Base-by-base conservation (phyloP, 306 rosid species). In the Citrullus amarus region DNA sequence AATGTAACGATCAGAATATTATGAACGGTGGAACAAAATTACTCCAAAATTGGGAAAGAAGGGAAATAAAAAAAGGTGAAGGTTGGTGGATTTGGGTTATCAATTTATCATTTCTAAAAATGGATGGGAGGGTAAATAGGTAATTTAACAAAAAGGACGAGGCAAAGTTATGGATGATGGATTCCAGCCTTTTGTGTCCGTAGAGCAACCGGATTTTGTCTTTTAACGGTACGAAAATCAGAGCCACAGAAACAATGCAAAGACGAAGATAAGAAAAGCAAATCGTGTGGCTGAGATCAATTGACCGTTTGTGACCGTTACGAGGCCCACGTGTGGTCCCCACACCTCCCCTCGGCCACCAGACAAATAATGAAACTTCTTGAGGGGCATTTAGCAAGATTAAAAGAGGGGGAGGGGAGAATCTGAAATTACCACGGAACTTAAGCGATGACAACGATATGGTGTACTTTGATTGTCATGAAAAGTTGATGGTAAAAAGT, bases 251-350 rank as follows among this genome's bases (percentile, higher is more conserved):
- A 14, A 6, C 11, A 10, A 12, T 41, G 48, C 54, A 43, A 68
- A 69, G 38, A 2, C 1, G 56, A 70, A 70, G 12, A 36, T 44
- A 25, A 7, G 38, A 54, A 59, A 70, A 57, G 8, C 55, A 36
- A 41, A 82, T 59, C 50, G 38, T 6, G 75, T 4, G 84, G 87
- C 68, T 9, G 0, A 65, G 67, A 81, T 72, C 41, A 80, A 79
- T 25, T 74, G 79, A 76, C 88, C 84, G 80, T 77, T 82, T 67
- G 38, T 79, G 41, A 80, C 89, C 90, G 96, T 90, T 90, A 41
- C 15, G 79, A 90, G 28, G 50, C 48, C 73, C 48, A 18, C 17
- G 5, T 68, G 17, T 41, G 75, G 75, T 68, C 54, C 69, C 69
- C 75, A n/a, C 32, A 11, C 10, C 15, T 68, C 25, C 30, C 30